Conservation (phyloP, 306 rosid genomes). For the Dalbergia cochinchinensis region DNA sequence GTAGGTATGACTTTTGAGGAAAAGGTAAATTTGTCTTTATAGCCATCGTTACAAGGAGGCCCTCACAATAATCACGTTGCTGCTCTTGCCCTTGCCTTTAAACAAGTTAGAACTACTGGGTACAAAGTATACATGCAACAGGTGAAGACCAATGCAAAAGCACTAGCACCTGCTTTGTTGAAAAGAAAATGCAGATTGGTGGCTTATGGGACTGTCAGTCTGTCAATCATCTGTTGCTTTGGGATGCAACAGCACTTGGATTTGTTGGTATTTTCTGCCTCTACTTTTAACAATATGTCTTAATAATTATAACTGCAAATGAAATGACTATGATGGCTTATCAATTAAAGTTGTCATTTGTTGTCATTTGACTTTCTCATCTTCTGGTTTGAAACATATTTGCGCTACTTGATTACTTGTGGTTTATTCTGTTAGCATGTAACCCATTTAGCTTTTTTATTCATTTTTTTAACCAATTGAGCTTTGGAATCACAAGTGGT, state of each 20-base stretch:
- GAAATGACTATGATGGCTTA: neutral
- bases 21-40: constrained; percentile 63
- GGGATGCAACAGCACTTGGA: constrained; percentile 67
- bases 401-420: neutral
- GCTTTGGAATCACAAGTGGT: neutral
- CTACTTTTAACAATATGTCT: neutral
- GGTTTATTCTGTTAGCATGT: neutral
- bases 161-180: constrained; percentile 66
- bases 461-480: neutral
- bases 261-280: constrained; percentile 59
- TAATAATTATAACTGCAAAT: neutral
- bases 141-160: constrained; percentile 68
- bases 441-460: neutral
- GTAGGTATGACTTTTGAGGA: constrained; percentile 59
- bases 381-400: neutral
- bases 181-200: constrained; percentile 73
- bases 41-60: constrained; percentile 68
- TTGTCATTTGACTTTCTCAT: neutral
- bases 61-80: constrained; percentile 66
- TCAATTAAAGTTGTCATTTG: neutral
- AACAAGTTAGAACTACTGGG: constrained; percentile 66
- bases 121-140: constrained; percentile 63
- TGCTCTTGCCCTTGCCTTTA: constrained; percentile 70
- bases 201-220: constrained; percentile 69
- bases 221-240: constrained; percentile 70